phyloP scores from a whole-genome alignment of 2,329 filamentous ascomycete genomes.

The Cladosporium sp. region DNA sequence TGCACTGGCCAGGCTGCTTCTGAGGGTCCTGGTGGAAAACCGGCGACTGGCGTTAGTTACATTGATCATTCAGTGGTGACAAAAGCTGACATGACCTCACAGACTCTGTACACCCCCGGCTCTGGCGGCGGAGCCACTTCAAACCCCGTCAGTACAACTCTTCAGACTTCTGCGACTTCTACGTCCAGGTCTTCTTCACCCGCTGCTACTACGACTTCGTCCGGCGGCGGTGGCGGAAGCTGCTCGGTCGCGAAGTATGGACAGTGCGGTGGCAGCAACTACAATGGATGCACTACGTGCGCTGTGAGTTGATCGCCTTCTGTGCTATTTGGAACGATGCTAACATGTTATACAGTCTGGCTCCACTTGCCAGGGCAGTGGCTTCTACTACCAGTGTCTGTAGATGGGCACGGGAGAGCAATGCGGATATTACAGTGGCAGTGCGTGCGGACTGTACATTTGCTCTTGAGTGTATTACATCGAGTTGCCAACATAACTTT shows the following conservation, averaged over 20 bases:
- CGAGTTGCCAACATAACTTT: neutral
- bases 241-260: conserved; percentile 18
- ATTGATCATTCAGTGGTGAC: neutral
- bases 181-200: conserved; percentile 1
- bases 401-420: neutral
- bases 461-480: too few relatives aligned
- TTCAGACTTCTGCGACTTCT: conserved; percentile 8
- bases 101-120: conserved; percentile 10
- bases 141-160: neutral
- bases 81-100: neutral
- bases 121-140: neutral
- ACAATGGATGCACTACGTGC: conserved; percentile 15
- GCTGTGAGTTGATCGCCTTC: conserved; percentile 4
- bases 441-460: too few relatives aligned
- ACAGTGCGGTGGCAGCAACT: conserved; percentile 14
- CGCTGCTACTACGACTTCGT: conserved; percentile 5
- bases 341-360: conserved; percentile 9
- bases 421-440: neutral
- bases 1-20: conserved; percentile 16
- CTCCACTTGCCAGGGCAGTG: conserved; percentile 16
- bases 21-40: conserved; percentile 2
- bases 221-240: conserved; percentile 1
- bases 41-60: neutral
- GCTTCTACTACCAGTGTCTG: conserved; percentile 17
- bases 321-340: neutral